phyloP scores from a whole-genome alignment of 192 early-diverging fungal species.

The Backusella mclennaniae region DNA sequence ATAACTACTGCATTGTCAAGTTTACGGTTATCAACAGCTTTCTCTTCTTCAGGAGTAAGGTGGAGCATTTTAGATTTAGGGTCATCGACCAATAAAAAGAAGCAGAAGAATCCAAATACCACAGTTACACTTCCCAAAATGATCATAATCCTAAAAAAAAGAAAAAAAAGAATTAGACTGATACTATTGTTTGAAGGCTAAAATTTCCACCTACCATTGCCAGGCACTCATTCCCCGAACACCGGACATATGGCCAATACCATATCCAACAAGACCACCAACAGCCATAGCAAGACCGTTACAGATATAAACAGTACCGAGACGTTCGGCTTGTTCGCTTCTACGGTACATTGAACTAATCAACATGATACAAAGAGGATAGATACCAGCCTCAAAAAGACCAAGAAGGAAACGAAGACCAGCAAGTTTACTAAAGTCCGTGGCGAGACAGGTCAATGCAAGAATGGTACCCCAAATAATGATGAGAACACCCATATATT shows the following conservation, averaged over 20 bases:
- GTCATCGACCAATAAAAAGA: slow-evolving; percentile 28
- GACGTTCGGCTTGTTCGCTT: slow-evolving; percentile 17
- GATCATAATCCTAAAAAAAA: slow-evolving; percentile 22
- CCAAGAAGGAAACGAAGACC: slow-evolving; percentile 34
- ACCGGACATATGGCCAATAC: slow-evolving; percentile 34
- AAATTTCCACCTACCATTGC: slow-evolving; percentile 19
- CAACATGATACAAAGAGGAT: slow-evolving; percentile 28
- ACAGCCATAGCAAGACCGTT: slow-evolving; percentile 33
- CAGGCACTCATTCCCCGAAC: slow-evolving; percentile 13
- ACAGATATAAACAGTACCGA: slow-evolving; percentile 25
- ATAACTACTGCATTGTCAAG: slow-evolving; percentile 23
- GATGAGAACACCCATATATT: slow-evolving; percentile 24
- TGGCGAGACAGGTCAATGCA: slow-evolving; percentile 16
- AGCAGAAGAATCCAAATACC: slow-evolving; percentile 19
- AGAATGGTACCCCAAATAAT: slow-evolving; percentile 27
- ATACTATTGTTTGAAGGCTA: background rate
- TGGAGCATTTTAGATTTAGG: slow-evolving; percentile 22
- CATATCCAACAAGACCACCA: slow-evolving; percentile 33
- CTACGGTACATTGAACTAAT: slow-evolving; percentile 30
- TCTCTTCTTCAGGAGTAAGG: slow-evolving; percentile 8
- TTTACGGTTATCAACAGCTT: slow-evolving; percentile 18
- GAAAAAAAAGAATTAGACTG: background rate
- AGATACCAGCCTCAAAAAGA: slow-evolving; percentile 31
- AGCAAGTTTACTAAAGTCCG: slow-evolving; percentile 33
- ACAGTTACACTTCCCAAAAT: slow-evolving; percentile 32